phyloP scores from a whole-genome alignment of 2,329 filamentous ascomycete species.

The Botrytis cinerea region DNA sequence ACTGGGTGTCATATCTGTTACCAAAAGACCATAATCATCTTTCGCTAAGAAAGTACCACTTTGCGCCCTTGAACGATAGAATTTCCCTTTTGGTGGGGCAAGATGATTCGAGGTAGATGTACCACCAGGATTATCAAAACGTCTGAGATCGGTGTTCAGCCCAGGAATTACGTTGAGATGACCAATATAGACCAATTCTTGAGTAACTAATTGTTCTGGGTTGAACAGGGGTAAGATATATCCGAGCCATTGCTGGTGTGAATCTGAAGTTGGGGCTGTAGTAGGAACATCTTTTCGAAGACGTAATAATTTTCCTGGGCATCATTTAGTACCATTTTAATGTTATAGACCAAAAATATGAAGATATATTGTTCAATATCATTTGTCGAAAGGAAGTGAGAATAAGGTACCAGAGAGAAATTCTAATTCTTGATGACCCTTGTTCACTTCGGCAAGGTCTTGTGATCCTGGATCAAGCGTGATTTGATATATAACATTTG shows the following conservation, averaged over 20 bases:
- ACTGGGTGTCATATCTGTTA: slow-evolving; percentile 70
- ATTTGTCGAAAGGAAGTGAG: too few relatives aligned
- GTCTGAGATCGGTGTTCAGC: slow-evolving; percentile 56
- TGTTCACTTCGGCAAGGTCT: too few relatives aligned
- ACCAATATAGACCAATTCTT: slow-evolving; percentile 54
- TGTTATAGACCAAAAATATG: too few relatives aligned
- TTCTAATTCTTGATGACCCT: too few relatives aligned
- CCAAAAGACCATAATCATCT: slow-evolving; percentile 65
- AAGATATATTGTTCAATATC: too few relatives aligned
- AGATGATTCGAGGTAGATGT: slow-evolving; percentile 19
- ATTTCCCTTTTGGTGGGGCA: slow-evolving; percentile 9
- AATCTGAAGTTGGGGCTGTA: slow-evolving; percentile 43
- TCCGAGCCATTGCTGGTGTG: slow-evolving; percentile 50
- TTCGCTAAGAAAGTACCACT: slow-evolving; percentile 53
- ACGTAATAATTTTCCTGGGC: too few relatives aligned
- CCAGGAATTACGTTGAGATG: slow-evolving; percentile 46
- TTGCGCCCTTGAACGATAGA: slow-evolving; percentile 50
- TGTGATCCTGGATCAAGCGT: too few relatives aligned
- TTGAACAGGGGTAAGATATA: slow-evolving; percentile 58
- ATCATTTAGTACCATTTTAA: too few relatives aligned
- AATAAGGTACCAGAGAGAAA: too few relatives aligned
- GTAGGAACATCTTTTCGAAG: too few relatives aligned
- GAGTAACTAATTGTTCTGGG: slow-evolving; percentile 55
- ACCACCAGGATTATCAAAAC: slow-evolving; percentile 31
- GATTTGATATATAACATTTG: too few relatives aligned